Evolutionary conservation across 1,139 yeast genomes (phyloP).

Genomic region (Nakaseomyces kungkrabaensis): DNA sequence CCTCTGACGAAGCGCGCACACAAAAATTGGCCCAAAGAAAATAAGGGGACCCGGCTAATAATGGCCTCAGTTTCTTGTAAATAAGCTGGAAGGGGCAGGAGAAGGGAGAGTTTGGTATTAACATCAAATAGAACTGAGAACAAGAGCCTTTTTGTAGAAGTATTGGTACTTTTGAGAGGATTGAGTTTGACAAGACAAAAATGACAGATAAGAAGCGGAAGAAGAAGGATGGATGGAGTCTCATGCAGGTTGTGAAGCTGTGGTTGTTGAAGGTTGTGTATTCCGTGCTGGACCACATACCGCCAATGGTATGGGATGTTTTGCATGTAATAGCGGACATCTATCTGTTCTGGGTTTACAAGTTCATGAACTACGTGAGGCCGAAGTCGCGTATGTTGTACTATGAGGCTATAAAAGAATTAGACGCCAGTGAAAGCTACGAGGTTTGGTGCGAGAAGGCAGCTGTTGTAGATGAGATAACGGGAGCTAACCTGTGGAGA

Average conservation of each 20-base stretch:
- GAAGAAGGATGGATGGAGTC: neutral
- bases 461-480: conserved; percentile 49
- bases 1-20: too few relatives aligned
- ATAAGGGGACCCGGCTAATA: too few relatives aligned
- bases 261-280: conserved; percentile 18
- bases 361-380: conserved; percentile 23
- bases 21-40: too few relatives aligned
- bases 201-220: neutral
- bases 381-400: conserved; percentile 25
- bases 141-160: too few relatives aligned
- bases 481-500: conserved; percentile 73
- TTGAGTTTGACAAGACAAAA: neutral
- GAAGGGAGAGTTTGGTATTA: too few relatives aligned
- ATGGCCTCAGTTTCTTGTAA: too few relatives aligned
- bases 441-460: conserved; percentile 57
- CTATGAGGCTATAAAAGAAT: conserved; percentile 25
- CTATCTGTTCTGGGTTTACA: conserved; percentile 44
- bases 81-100: neutral
- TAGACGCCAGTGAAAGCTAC: conserved; percentile 34
- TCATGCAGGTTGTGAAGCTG: neutral
- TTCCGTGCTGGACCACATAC: conserved; percentile 40
- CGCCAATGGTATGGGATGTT: conserved; percentile 51
- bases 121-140: neutral
- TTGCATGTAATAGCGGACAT: conserved; percentile 52
- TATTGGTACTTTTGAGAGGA: too few relatives aligned